Evolutionary conservation across 192 early-diverging fungal species (phyloP), one percentile per base, ranked within the genome.

Genomic region (Blastocladiella britannica): DNA sequence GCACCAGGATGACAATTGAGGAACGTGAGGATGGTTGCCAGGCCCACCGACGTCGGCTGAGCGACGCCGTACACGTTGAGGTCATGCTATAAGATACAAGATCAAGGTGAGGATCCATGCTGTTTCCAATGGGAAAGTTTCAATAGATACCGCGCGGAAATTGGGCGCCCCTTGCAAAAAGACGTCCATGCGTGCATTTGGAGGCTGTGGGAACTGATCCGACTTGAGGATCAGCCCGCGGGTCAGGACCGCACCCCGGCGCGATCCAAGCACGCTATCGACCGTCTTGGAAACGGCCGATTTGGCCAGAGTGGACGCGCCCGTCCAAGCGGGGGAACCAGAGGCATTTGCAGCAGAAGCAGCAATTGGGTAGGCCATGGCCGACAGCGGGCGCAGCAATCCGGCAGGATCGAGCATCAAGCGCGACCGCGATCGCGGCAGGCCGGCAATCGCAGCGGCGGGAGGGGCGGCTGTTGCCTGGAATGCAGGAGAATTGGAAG

Each of bases 101-200:
- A 20, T 37, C n/a, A 20, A 0, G 15, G 15, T 9, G 9, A 20
- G 15, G n/a, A 20, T 4, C 2, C 12, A 20, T 6, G 37, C 12
- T 47, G 2, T 47, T 47, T 9, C 0, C 37, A 1, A 20, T 20
- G n/a, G 5, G 15, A 47, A 20, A 20, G 12, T 0, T 9, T 47
- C 37, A 12, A 6, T 20, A 47, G 52, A 20, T 47, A 69, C 75
- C 60, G 67, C 67, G 24, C 80, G 70, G 66, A 82, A 82, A 58
- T 82, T 81, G 24, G 80, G 80, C 26, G 80, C 78, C 5, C 80
- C 80, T 47, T 81, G 72, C 27, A 82, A 58, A 59, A 79, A 67
- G 53, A 82, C 72, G 59, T 79, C 72, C 9, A 81, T 52, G 31
- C 70, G 69, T 5, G 70, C 61, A 55, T 65, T 58, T 15, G 52